A percentile compares a stretch with the other conserved stretches of the same genome.
Conservation (phyloP, 225 moss, liverwort and hornwort species). For the Bryum argenteum region DNA sequence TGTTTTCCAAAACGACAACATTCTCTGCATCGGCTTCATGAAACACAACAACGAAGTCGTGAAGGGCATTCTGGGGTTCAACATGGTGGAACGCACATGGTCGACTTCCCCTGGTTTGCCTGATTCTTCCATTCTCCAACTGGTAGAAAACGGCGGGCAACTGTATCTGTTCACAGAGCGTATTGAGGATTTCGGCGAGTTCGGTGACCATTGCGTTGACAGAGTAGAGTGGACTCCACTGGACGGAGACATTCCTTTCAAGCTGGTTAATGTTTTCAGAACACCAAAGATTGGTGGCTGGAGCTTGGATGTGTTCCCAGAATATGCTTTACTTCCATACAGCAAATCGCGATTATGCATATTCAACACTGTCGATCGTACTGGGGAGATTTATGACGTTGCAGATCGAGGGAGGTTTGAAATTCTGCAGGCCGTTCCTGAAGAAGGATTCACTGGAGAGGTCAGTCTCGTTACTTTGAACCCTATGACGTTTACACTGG, state of each 20-base stretch:
- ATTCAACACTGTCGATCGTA: background rate
- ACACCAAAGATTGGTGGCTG: background rate
- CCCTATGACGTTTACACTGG: background rate
- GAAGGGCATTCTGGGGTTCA: conserved; percentile 35
- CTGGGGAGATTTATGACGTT: background rate
- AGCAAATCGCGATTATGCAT: background rate
- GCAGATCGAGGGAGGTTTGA: background rate
- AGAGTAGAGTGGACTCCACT: background rate
- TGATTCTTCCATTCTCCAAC: background rate
- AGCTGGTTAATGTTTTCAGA: background rate
- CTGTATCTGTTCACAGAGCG: conserved; percentile 26
- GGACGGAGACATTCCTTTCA: background rate
- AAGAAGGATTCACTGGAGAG: background rate
- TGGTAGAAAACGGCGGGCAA: background rate
- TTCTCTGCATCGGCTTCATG: conserved; percentile 32
- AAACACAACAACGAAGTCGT: background rate
- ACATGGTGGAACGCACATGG: conserved; percentile 11
- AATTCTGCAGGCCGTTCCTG: background rate
- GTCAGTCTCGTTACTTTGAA: background rate
- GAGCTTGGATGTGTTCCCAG: conserved; percentile 2
- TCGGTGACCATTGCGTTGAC: background rate
- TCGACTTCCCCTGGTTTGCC: background rate
- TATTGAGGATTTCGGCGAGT: background rate
- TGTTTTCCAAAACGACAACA: background rate
- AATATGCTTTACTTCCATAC: background rate